phyloP scores from a whole-genome alignment of 306 rosid species.

The Sophora flavescens region DNA sequence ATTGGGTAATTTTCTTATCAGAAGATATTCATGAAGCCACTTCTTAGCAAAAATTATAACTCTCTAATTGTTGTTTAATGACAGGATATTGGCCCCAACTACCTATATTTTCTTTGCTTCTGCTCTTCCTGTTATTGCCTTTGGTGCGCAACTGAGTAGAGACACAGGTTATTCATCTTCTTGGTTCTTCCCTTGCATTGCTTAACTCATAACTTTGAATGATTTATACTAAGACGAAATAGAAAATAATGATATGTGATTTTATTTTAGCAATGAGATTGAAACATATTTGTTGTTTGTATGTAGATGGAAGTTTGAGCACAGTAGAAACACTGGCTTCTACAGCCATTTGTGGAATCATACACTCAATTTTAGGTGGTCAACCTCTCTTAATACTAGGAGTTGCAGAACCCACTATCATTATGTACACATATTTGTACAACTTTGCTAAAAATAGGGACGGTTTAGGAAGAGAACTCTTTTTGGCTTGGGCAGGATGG shows the following conservation, averaged over 20 bases:
- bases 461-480: constrained; percentile 68
- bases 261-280: constrained; percentile 21
- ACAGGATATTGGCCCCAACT: constrained; percentile 82
- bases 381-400: constrained; percentile 87
- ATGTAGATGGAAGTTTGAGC: constrained; percentile 83
- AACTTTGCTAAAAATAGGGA: constrained; percentile 68
- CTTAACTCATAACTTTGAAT: neutral
- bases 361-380: constrained; percentile 88
- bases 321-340: constrained; percentile 89
- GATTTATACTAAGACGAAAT: neutral
- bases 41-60: neutral
- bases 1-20: constrained; percentile 52
- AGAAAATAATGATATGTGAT: neutral
- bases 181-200: neutral
- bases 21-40: neutral
- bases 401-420: constrained; percentile 95
- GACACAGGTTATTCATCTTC: constrained; percentile 67
- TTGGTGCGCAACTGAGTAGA: constrained; percentile 74
- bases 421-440: constrained; percentile 88
- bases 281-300: constrained; percentile 19
- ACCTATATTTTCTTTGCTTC: constrained; percentile 83
- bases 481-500: constrained; percentile 95
- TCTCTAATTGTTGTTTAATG: constrained; percentile 31
- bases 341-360: constrained; percentile 90
- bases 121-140: constrained; percentile 85